Evolutionary conservation across 176 grass and related monocot species (phyloP).

Genomic region (Oryza meridionalis): DNA sequence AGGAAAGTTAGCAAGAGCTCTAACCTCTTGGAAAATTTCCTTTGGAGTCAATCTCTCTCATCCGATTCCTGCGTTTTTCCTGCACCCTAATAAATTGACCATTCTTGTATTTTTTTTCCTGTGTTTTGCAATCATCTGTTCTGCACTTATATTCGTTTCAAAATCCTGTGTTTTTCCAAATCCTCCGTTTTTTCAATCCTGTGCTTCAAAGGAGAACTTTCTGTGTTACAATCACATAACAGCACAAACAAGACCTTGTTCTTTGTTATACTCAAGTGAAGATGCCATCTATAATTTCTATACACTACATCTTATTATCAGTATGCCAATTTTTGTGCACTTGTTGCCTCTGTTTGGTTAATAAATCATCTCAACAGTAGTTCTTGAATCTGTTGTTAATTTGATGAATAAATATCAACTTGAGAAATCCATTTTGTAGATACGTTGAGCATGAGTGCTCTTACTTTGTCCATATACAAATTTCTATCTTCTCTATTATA

Average conservation of each 20-base stretch:
- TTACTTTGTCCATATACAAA: neutral
- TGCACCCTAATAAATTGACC: no score
- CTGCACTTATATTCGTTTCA: no score
- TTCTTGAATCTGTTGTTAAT: neutral
- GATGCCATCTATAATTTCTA: neutral
- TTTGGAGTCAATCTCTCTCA: no score
- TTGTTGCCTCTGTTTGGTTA: neutral
- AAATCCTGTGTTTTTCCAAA: no score
- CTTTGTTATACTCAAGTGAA: neutral
- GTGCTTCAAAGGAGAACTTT: neutral
- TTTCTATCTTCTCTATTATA: neutral
- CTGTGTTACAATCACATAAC: neutral
- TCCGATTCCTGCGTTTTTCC: no score
- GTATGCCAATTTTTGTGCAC: neutral
- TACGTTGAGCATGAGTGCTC: neutral
- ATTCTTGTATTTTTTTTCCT: no score
- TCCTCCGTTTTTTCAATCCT: no score
- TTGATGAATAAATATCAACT: conserved; percentile 1
- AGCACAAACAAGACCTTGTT: neutral
- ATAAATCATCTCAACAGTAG: neutral
- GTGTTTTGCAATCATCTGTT: no score
- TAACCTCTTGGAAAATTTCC: no score
- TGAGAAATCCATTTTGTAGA: conserved; percentile 10
- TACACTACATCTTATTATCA: neutral
- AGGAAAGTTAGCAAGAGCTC: no score